Evolutionary conservation across 2,329 filamentous ascomycete species (phyloP).

Genomic region (Rhynchosporium graminicola): DNA sequence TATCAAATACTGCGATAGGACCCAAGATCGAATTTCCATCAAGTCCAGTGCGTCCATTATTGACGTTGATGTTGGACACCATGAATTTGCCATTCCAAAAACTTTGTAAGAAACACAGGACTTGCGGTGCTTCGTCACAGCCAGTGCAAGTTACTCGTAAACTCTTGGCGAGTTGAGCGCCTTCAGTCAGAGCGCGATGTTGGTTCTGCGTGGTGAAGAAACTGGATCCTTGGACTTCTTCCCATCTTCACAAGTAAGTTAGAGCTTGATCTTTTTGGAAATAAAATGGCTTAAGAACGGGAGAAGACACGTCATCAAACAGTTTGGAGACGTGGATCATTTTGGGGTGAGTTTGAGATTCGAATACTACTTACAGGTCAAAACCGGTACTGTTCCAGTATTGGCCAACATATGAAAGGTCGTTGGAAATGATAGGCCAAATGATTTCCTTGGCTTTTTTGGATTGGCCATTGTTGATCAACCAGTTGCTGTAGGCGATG

Average conservation of each 20-base stretch:
- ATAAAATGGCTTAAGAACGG: too few species aligned
- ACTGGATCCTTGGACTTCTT: slow-evolving; percentile 74
- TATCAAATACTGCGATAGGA: slow-evolving; percentile 69
- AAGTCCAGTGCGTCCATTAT: slow-evolving; percentile 64
- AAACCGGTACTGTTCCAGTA: slow-evolving; percentile 68
- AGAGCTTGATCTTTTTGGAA: too few species aligned
- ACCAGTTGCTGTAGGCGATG: slow-evolving; percentile 72
- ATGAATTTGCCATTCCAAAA: slow-evolving; percentile 72
- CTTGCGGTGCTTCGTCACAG: slow-evolving; percentile 66
- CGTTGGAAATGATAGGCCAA: slow-evolving; percentile 76
- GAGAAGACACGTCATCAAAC: too few species aligned
- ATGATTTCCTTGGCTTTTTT: slow-evolving; percentile 50
- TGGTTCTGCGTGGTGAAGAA: slow-evolving; percentile 76
- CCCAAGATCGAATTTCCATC: slow-evolving; percentile 71
- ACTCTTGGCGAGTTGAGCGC: slow-evolving; percentile 61
- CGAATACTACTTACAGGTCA: slow-evolving; percentile 52
- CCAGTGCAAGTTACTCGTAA: slow-evolving; percentile 60
- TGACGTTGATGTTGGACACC: slow-evolving; percentile 66
- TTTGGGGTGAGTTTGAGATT: too few species aligned
- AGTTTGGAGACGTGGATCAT: too few species aligned
- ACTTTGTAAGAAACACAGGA: slow-evolving; percentile 71
- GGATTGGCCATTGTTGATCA: slow-evolving; percentile 60
- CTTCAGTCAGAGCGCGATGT: slow-evolving; percentile 62
- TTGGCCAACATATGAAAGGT: slow-evolving; percentile 71
- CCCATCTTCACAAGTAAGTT: slow-evolving; percentile 53